These are phyloP conservation scores for Fusarium multiceps DNA, from an alignment of 2,329 filamentous ascomycete genomes.

Conservation along the genomic window DNA sequence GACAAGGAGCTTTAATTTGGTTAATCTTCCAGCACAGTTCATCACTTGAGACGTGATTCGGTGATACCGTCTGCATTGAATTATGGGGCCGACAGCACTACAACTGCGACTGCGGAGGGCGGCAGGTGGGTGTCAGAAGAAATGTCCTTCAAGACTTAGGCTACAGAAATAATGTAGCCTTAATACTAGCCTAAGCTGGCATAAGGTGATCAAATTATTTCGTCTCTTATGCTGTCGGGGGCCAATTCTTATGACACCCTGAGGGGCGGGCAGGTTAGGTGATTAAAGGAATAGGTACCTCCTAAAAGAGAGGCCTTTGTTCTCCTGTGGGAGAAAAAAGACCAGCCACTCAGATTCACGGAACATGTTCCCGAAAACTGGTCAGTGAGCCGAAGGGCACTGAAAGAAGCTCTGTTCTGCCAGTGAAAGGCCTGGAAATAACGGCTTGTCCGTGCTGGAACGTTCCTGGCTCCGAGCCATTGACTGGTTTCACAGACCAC, in stretches of 20 bases:
- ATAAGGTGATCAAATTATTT: no score
- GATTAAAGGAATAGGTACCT: not conserved
- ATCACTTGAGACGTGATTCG: conserved; percentile 24
- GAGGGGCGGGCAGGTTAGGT: not conserved
- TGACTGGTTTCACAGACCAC: conserved; percentile 25
- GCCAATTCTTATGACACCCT: no score
- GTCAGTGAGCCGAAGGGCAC: conserved; percentile 29
- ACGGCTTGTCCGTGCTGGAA: conserved; percentile 27
- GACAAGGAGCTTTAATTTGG: not conserved
- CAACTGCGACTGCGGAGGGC: conserved; percentile 3
- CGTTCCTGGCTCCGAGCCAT: conserved; percentile 15
- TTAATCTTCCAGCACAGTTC: not conserved
- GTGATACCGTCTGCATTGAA: conserved; percentile 6
- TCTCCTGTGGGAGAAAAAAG: not conserved
- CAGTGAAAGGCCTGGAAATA: conserved; percentile 17
- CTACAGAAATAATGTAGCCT: no score
- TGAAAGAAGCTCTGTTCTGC: conserved; percentile 6
- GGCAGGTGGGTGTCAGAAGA: no score
- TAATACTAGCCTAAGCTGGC: no score
- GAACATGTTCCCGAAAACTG: conserved; percentile 26
- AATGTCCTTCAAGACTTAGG: no score
- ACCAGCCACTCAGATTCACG: conserved; percentile 38
- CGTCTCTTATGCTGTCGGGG: no score
- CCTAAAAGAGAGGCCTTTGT: conserved; percentile 18
- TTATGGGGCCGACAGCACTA: conserved; percentile 12